These are phyloP conservation scores for Oenanthe sinensis DNA, from an alignment of 129 eudicot species.

Conservation along the genomic window DNA sequence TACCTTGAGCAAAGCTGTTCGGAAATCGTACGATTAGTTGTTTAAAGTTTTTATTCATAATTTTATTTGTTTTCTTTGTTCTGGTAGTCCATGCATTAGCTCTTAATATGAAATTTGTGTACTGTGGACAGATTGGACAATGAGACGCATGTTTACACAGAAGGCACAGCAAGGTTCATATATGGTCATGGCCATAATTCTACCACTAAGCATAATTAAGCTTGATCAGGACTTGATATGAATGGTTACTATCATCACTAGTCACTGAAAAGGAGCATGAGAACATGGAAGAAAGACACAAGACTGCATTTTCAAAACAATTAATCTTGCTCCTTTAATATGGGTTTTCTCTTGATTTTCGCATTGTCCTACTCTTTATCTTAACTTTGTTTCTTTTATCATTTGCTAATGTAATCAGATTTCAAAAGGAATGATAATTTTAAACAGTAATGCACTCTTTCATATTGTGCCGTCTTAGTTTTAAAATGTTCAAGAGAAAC, in stretches of 20 bases:
- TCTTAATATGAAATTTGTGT: neutral
- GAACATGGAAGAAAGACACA: neutral
- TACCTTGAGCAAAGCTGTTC: slow-evolving; percentile 74
- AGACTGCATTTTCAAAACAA: neutral
- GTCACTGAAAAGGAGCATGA: neutral
- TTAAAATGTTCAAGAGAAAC: too few species aligned
- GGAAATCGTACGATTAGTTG: slow-evolving; percentile 56
- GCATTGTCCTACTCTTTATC: neutral
- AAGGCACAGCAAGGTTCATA: slow-evolving; percentile 67
- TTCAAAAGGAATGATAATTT: slow-evolving; percentile 11
- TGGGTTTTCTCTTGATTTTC: neutral
- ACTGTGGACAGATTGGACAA: slow-evolving; percentile 41
- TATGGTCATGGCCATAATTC: slow-evolving; percentile 57
- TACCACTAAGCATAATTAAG: slow-evolving; percentile 27
- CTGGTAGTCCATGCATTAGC: neutral
- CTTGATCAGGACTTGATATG: slow-evolving; percentile 4
- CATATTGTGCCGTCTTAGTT: neutral
- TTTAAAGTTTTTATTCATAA: neutral
- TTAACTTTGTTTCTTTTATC: neutral
- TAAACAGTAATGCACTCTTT: neutral
- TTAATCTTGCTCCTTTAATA: slow-evolving; percentile 3
- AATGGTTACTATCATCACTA: neutral
- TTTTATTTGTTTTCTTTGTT: neutral
- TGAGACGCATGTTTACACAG: slow-evolving; percentile 86
- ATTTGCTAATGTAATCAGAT: slow-evolving; percentile 12